Percentiles rank a stretch among this genome's conserved stretches.
Evolutionary conservation across 2,329 filamentous ascomycete genomes (phyloP).

Genomic region (Fusarium coicis): DNA sequence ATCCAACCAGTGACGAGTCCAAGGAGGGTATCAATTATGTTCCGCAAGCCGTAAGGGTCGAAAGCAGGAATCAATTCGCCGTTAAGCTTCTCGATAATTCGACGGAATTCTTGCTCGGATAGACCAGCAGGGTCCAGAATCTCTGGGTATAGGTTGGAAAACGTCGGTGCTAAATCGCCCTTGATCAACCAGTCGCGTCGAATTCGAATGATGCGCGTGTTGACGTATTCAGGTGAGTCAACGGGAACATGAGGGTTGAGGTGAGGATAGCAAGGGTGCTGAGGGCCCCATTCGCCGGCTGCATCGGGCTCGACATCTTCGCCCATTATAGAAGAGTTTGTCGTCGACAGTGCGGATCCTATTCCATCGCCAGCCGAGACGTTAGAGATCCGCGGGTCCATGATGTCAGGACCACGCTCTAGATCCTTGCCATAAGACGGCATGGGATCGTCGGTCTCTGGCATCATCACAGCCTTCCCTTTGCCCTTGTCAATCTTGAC

Average conservation of each 20-base stretch:
- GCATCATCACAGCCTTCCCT: slow-evolving; percentile 59
- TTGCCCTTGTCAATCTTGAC: slow-evolving; percentile 62
- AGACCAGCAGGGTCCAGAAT: slow-evolving; percentile 88
- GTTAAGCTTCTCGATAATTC: slow-evolving; percentile 85
- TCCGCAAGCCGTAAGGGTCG: slow-evolving; percentile 79
- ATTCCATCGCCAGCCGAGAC: slow-evolving; percentile 62
- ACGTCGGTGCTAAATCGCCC: slow-evolving; percentile 91
- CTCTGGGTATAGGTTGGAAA: slow-evolving; percentile 95
- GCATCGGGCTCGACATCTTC: slow-evolving; percentile 73
- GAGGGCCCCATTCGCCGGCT: slow-evolving; percentile 88
- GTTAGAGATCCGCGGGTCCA: slow-evolving; percentile 59
- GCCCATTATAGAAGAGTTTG: slow-evolving; percentile 70
- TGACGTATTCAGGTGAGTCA: slow-evolving; percentile 76
- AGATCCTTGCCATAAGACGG: slow-evolving; percentile 62
- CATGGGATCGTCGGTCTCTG: slow-evolving; percentile 49
- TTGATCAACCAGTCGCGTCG: slow-evolving; percentile 90
- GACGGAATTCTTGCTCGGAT: slow-evolving; percentile 86
- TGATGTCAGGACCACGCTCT: slow-evolving; percentile 63
- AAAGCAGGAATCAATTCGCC: slow-evolving; percentile 80
- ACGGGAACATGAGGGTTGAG: slow-evolving; percentile 89
- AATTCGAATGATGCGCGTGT: slow-evolving; percentile 90
- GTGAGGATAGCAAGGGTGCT: slow-evolving; percentile 94
- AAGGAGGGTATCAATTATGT: slow-evolving; percentile 81
- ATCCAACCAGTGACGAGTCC: slow-evolving; percentile 90
- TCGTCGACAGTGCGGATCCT: slow-evolving; percentile 65